Conservation (phyloP, 108 stramenopile species). For the Nitzschia sp. region DNA sequence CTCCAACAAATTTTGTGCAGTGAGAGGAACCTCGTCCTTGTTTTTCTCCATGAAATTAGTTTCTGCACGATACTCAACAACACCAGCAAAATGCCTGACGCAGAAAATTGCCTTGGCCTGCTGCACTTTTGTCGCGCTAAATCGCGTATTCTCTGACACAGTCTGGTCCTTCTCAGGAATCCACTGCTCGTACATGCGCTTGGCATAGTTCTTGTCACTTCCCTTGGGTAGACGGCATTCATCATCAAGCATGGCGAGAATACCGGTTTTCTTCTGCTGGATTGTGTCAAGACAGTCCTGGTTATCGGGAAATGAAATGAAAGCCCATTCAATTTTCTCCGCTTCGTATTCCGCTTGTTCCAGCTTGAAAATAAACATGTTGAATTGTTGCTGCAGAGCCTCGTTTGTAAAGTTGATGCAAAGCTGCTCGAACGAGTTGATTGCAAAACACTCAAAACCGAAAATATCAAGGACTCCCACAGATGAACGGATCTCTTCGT, state of each 20-base stretch:
- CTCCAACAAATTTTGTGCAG: slow-evolving; percentile 87
- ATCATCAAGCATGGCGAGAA: slow-evolving; percentile 93
- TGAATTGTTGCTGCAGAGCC: slow-evolving; percentile 99
- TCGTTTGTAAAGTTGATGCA: slow-evolving; percentile 99
- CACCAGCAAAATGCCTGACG: slow-evolving; percentile 94
- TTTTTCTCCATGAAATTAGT: slow-evolving; percentile 98
- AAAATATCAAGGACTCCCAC: slow-evolving; percentile 99
- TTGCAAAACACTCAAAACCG: slow-evolving; percentile 98
- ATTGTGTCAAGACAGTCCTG: slow-evolving; percentile 98
- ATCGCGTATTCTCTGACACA: slow-evolving; percentile 82
- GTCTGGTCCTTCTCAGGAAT: slow-evolving; percentile 72
- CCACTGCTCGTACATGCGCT: slow-evolving; percentile 80
- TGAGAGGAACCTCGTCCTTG: slow-evolving; percentile 94
- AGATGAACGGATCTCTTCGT: slow-evolving; percentile 68
- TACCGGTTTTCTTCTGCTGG: slow-evolving; percentile 88
- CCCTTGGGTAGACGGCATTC: slow-evolving; percentile 87
- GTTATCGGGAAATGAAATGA: slow-evolving; percentile 96
- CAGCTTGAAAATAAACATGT: slow-evolving; percentile 98
- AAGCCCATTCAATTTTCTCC: slow-evolving; percentile 87
- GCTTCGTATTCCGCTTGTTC: slow-evolving; percentile 97
- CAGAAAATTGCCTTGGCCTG: slow-evolving; percentile 79
- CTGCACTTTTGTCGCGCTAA: slow-evolving; percentile 75
- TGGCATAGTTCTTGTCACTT: slow-evolving; percentile 80
- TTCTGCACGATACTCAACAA: slow-evolving; percentile 90
- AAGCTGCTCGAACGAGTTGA: slow-evolving; percentile 98